Evolutionary conservation across 805 yeast species (phyloP).

Genomic region (Priceomyces castillae): DNA sequence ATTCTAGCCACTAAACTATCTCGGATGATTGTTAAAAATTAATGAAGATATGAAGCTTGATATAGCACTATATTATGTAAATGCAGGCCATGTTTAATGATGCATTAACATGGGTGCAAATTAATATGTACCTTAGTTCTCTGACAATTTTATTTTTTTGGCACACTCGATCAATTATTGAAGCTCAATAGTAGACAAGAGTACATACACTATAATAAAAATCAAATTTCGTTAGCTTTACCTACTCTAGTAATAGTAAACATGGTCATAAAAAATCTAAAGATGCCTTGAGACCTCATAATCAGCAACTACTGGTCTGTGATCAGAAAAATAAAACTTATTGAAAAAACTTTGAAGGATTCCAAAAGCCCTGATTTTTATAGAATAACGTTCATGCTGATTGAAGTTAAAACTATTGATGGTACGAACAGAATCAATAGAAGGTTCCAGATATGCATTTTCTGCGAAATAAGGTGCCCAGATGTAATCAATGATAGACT

Average conservation of each 20-base stretch:
- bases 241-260: too few relatives aligned
- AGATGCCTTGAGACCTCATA: constrained; percentile 7
- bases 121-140: too few relatives aligned
- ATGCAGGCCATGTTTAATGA: too few relatives aligned
- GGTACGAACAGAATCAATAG: constrained; percentile 3
- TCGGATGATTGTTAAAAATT: too few relatives aligned
- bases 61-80: too few relatives aligned
- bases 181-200: neutral
- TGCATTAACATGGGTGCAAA: too few relatives aligned
- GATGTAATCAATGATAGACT: constrained; percentile 42
- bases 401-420: constrained; percentile 11
- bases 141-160: too few relatives aligned
- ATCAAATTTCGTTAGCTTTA: too few relatives aligned
- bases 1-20: constrained; percentile 23
- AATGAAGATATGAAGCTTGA: too few relatives aligned
- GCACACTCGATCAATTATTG: too few relatives aligned
- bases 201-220: neutral
- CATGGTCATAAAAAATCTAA: neutral
- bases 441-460: constrained; percentile 4
- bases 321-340: constrained; percentile 38
- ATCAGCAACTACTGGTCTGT: constrained; percentile 36
- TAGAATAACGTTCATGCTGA: constrained; percentile 19
- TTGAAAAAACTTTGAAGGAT: constrained; percentile 36
- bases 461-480: constrained; percentile 36
- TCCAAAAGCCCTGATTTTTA: constrained; percentile 34